These are phyloP conservation scores for Podospora fimiseda DNA, from an alignment of 495 filamentous ascomycete genomes.

Conservation along the genomic window DNA sequence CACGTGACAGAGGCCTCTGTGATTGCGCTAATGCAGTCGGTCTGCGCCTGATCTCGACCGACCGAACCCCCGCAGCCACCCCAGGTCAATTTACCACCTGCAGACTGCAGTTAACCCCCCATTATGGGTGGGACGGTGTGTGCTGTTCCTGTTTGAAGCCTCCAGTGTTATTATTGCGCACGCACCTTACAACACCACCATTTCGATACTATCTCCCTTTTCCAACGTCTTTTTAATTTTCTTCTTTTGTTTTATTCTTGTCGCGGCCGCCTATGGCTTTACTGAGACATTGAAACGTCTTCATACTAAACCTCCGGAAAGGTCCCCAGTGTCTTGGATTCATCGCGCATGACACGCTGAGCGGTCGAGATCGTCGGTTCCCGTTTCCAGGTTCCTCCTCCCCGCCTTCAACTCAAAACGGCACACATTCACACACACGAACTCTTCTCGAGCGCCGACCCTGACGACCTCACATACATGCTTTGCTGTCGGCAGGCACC, in stretches of 20 bases:
- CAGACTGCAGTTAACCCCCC: not conserved
- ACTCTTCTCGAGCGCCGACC: not conserved
- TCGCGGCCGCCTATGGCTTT: not conserved
- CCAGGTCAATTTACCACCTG: not conserved
- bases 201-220: not conserved
- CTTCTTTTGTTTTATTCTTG: too few relatives aligned
- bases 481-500: not conserved
- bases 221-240: not conserved
- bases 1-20: constrained; percentile 25
- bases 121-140: not conserved
- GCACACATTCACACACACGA: not conserved
- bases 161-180: not conserved
- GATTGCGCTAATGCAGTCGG: constrained; percentile 21
- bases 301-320: not conserved
- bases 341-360: constrained; percentile 4
- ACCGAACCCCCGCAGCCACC: constrained; percentile 12
- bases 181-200: not conserved
- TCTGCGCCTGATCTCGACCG: constrained; percentile 22
- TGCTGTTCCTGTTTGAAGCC: not conserved
- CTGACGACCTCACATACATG: not conserved
- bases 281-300: constrained; percentile 5
- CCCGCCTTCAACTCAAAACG: not conserved
- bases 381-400: not conserved
- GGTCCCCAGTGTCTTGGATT: constrained; percentile 3
- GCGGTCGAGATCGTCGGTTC: not conserved